Evolutionary conservation across 1,284 basidiomycete species (phyloP), one percentile per base, ranked within the genome.

Genomic region (Porphyrellus sp.): DNA sequence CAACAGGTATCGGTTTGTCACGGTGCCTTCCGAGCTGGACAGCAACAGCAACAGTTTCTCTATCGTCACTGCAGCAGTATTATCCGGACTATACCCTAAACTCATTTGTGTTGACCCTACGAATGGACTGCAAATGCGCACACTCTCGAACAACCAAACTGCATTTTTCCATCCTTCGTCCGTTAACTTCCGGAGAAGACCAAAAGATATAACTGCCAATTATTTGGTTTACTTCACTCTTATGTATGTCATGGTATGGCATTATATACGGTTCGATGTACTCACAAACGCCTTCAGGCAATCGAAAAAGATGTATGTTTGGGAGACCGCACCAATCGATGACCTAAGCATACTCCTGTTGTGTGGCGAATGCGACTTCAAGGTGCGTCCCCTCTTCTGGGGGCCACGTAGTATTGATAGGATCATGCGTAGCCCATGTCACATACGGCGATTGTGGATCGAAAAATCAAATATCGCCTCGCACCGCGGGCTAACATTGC

Each of bases 291-390:
- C 8, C 44, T 41, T 25, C 60, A 92, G 93, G 89, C 91, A 93
- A 67, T 93, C 91, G 13, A 93, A 89, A 73, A 91, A 86, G 70
- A 72, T 98, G 27, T 99, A 96, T 69, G 94, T 89, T n/a, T 98
- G 94, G 93, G 97, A 99, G 71, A 93, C 91, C 1, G 87, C 91
- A 1, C 89, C 93, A 1, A 83, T 93, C 5, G 89, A 97, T 55
- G 92, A 98, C 62, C 73, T 91, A 27, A 83, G 91, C 2, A 71
- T 99, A 42, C 69, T 93, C 18, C 74, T 98, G 23, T 74, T 98
- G 0, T 98, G 95, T 59, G 96, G 97, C 2, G 97, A 98, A 60
- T 78, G 82, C 13, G 96, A 99, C 57, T 89, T 91, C 73, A 94
- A 90, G 79, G 91, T 91, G 53, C 47, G 74, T 57, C 49, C 16